Evolutionary conservation across 257 asterid species (phyloP).

Genomic region (Solanum chiquidenum): DNA sequence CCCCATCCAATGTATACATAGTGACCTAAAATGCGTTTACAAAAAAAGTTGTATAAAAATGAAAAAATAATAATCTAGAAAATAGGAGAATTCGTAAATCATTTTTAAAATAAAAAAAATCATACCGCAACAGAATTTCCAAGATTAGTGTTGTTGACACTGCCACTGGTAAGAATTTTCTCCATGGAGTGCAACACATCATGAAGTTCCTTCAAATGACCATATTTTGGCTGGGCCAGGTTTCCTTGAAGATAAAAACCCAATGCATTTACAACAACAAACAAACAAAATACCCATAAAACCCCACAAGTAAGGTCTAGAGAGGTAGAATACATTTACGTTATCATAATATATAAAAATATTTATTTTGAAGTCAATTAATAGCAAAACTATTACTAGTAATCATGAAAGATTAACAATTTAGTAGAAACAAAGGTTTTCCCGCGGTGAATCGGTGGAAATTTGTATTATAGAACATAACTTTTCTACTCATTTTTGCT

Average conservation of each 20-base stretch:
- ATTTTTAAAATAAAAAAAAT: background rate
- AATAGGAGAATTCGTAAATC: background rate
- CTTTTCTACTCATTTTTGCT: too few species aligned
- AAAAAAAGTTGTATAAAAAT: background rate
- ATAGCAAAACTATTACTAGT: background rate
- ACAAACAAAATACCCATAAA: background rate
- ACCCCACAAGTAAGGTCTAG: too few species aligned
- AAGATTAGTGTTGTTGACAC: constrained; percentile 15
- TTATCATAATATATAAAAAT: background rate
- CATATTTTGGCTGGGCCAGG: constrained; percentile 62
- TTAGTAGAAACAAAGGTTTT: background rate
- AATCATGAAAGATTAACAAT: background rate
- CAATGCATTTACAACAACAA: background rate
- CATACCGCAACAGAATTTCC: constrained; percentile 37
- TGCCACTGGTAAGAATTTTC: constrained; percentile 47
- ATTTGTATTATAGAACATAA: too few species aligned
- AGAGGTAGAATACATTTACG: background rate
- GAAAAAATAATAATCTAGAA: background rate
- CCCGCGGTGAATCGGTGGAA: background rate
- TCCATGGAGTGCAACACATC: constrained; percentile 43
- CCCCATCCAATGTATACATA: constrained; percentile 16
- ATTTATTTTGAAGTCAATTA: background rate
- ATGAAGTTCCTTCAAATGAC: constrained; percentile 76
- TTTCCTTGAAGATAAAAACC: constrained; percentile 17
- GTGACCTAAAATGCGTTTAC: constrained; percentile 26